phyloP scores from a whole-genome alignment of 176 grass and related monocot species.

The Avena eriantha region DNA sequence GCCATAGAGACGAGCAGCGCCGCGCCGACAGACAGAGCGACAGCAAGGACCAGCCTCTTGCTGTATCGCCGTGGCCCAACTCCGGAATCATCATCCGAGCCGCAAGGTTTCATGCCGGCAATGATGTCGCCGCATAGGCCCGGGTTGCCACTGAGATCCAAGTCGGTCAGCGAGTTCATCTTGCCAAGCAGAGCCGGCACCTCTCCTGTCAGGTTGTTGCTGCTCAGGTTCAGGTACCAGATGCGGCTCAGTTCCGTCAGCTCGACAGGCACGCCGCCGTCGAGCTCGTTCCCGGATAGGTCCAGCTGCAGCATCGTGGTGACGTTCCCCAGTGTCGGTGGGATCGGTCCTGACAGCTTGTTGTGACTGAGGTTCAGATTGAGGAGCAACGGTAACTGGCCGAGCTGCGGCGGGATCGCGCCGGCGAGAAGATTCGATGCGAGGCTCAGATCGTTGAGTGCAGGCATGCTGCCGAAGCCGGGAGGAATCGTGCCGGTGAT shows the following conservation, averaged over 20 bases:
- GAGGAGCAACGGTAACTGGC: slow-evolving; percentile 47
- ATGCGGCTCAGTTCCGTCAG: slow-evolving; percentile 54
- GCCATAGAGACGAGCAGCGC: background rate
- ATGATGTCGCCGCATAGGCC: slow-evolving; percentile 65
- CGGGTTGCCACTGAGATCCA: slow-evolving; percentile 20
- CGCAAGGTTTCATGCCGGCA: slow-evolving; percentile 50
- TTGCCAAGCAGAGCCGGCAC: slow-evolving; percentile 7
- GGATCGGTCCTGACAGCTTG: slow-evolving; percentile 55
- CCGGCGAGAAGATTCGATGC: slow-evolving; percentile 59
- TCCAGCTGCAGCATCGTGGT: slow-evolving; percentile 48
- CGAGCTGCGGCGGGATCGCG: slow-evolving; percentile 58
- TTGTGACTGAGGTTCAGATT: slow-evolving; percentile 73
- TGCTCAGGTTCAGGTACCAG: slow-evolving; percentile 68
- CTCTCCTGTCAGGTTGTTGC: slow-evolving; percentile 48
- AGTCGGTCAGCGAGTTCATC: background rate
- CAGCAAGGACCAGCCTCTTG: slow-evolving; percentile 45
- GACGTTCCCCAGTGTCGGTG: slow-evolving; percentile 40
- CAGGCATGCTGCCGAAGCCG: slow-evolving; percentile 37
- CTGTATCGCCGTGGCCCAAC: slow-evolving; percentile 19
- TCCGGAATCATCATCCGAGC: background rate
- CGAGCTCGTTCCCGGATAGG: slow-evolving; percentile 65
- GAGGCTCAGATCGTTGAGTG: slow-evolving; percentile 60
- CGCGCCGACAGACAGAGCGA: slow-evolving; percentile 16
- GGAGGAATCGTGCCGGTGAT: slow-evolving; percentile 69
- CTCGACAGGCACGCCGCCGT: slow-evolving; percentile 49